phyloP scores from a whole-genome alignment of 1,139 yeast species.

The Hansenula sp. region DNA sequence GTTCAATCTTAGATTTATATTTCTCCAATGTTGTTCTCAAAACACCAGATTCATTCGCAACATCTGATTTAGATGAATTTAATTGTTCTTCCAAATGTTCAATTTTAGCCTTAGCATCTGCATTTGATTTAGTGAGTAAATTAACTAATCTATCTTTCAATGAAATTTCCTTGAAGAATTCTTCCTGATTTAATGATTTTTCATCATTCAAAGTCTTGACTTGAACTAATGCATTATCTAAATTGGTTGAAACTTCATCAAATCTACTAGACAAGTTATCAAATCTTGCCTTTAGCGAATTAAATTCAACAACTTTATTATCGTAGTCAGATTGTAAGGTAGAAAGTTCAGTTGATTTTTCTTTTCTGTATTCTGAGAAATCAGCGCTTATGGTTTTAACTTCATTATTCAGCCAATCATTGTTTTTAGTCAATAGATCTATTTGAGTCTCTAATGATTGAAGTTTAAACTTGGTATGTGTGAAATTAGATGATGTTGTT shows the following conservation, averaged over 20 bases:
- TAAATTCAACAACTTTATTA: conserved; percentile 32
- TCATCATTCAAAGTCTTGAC: conserved; percentile 46
- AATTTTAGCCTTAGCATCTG: conserved; percentile 43
- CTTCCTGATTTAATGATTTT: conserved; percentile 43
- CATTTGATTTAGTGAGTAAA: conserved; percentile 49
- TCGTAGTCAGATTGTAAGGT: conserved; percentile 29
- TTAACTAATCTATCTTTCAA: conserved; percentile 61
- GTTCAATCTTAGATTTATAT: conserved; percentile 20
- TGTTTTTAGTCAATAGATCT: conserved; percentile 29
- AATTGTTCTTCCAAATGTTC: conserved; percentile 42
- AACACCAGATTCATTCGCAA: conserved; percentile 28
- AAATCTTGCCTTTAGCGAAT: conserved; percentile 27
- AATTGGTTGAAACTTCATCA: conserved; percentile 30
- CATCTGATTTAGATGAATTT: conserved; percentile 36
- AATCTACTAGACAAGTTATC: conserved; percentile 27
- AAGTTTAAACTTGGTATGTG: conserved; percentile 31
- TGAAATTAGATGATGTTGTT: conserved; percentile 27
- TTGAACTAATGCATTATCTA: conserved; percentile 35
- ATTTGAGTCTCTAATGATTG: conserved; percentile 36
- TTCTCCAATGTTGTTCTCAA: conserved; percentile 33
- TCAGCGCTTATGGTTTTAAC: conserved; percentile 30
- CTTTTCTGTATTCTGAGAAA: conserved; percentile 32
- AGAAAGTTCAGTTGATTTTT: conserved; percentile 34
- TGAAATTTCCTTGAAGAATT: conserved; percentile 56
- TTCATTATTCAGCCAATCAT: conserved; percentile 34